Base-by-base conservation (phyloP, 306 rosid species). In the Bauhinia variegata region DNA sequence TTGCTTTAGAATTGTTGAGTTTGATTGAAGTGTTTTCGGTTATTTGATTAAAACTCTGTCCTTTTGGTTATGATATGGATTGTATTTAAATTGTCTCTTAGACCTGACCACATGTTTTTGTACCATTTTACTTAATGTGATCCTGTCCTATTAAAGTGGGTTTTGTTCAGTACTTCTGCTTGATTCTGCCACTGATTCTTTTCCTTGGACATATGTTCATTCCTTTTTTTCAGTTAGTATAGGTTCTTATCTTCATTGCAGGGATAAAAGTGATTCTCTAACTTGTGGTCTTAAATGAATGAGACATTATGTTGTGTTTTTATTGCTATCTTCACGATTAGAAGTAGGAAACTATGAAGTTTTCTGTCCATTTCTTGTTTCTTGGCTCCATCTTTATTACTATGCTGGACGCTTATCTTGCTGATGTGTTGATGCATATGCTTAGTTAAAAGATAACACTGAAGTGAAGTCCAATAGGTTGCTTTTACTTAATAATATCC, bases 401-500 rank as follows among this genome's bases (percentile, higher is more conserved):
- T 43, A 6, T 34, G 19, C 17, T 6, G n/a, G 43, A 9, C 14
- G 28, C 15, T 41, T 17, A 23, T 6, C 36, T 11, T 59, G 51
- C 41, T 72, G n/a, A 14, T 58, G 16, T 63, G 9, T 18, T 50
- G 68, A 62, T 78, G 36, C 15, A 34, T 58, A 46, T 7, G 5
- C 7, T 5, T 33, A 34, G 17, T 11, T 32, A 18, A 28, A 43
- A 60, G 64, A 70, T 7, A 61, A 61, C 9, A 34, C 8, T 43
- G 37, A 54, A 34, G 38, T 60, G 50, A 47, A 65, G 37, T 33
- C 60, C 49, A 38, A 55, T 57, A 38, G 34, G 63, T n/a, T 55
- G 28, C 55, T 53, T 65, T 42, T 71, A 11, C 38, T 11, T 11
- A 49, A 49, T 52, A n/a, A 74, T 75, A 34, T 75, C 34, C 36